Base-by-base conservation (phyloP, 2,329 filamentous ascomycete genomes). In the Scopulariopsis brevicaulis region DNA sequence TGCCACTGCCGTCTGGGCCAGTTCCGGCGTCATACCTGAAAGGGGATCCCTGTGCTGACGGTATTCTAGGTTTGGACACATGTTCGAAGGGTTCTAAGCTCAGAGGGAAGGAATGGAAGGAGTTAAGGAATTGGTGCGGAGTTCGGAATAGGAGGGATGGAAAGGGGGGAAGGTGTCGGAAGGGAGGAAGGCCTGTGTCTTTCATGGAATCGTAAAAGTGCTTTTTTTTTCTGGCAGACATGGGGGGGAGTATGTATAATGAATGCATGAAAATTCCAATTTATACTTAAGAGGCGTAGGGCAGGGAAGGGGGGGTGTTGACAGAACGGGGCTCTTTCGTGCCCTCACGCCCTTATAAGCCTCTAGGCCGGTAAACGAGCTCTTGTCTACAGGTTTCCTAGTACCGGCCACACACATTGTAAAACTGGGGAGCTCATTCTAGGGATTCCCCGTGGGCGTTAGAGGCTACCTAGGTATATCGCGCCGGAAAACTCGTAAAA, bases 41-140 rank as follows among this genome's bases (percentile, higher is more conserved):
- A n/a, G n/a, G n/a, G n/a, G n/a, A n/a, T n/a, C n/a, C n/a, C n/a
- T n/a, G 37, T n/a, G 3, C 35, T 43, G 18, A 18, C 55, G 28
- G 8, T 4, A 40, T 22, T 60, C 32, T 64, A 90, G 87, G 68
- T 85, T 85, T 65, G 87, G 86, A 54, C 81, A 90, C 69, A 71
- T 90, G 63, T 93, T 93, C 74, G 77, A 77, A 58, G 89, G 91
- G 67, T 91, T 91, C 69, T 90, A 75, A 79, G 20, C 25, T 24
- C 11, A 10, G 22, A 50, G 46, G 14, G 50, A 56, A 56, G 28
- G 54, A 56, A 50, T 32, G 25, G 15, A 32, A 28, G 24, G 35
- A 43, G 15, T 22, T 14, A 18, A 28, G 24, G 22, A 2, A 8
- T 8, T 25, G 35, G 54, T 40, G 37, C 12, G 37, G 15, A 40